Conservation (phyloP, 352 stramenopile genomes). For the Phytophthora megakarya region DNA sequence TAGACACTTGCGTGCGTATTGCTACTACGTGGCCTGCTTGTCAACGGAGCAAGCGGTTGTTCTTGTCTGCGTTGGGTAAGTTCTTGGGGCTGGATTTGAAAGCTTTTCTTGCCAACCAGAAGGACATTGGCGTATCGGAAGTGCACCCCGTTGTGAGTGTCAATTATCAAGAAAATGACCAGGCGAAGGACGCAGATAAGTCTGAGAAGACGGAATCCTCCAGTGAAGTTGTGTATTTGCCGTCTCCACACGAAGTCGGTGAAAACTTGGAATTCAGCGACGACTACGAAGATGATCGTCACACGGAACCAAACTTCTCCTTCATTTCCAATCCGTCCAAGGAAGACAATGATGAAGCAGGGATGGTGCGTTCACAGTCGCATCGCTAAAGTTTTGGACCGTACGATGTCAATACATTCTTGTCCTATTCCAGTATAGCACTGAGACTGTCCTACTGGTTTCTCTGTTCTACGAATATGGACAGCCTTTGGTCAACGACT, state of each 20-base stretch:
- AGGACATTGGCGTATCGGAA: conserved; percentile 24
- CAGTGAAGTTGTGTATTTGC: conserved; percentile 21
- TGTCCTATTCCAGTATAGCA: no score
- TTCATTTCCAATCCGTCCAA: conserved; percentile 44
- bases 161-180: conserved; percentile 8
- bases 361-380: conserved; percentile 32
- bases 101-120: conserved; percentile 20
- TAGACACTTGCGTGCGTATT: conserved; percentile 44
- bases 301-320: conserved; percentile 39
- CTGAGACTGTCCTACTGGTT: no score
- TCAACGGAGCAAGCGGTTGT: conserved; percentile 50
- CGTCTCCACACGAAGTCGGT: conserved; percentile 20
- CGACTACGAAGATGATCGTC: conserved; percentile 32
- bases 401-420: no score
- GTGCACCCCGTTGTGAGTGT: conserved; percentile 6
- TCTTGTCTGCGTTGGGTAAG: conserved; percentile 45
- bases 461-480: no score
- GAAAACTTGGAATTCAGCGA: conserved; percentile 19
- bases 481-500: no score
- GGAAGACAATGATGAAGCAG: conserved; percentile 5
- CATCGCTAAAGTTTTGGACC: conserved; percentile 23
- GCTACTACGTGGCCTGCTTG: conserved; percentile 55
- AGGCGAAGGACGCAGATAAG: conserved; percentile 7
- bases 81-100: conserved; percentile 63
- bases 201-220: conserved; percentile 21